Conservation (phyloP, 306 rosid genomes). For the Cicer pinnatifidum region DNA sequence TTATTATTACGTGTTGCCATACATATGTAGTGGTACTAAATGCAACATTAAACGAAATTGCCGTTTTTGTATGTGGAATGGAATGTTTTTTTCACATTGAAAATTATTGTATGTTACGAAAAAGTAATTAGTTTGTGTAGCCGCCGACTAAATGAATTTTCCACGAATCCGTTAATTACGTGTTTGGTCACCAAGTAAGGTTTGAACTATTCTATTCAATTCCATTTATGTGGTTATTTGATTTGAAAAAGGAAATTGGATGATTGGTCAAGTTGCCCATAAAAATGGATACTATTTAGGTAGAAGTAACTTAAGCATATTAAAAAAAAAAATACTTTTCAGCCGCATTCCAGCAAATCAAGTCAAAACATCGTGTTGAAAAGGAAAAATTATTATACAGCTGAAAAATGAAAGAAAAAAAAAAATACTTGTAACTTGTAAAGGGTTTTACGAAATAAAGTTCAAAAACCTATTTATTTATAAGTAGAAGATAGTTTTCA, state of each 20-base stretch:
- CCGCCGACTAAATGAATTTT: constrained; percentile 39
- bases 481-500: no score
- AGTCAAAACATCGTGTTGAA: neutral
- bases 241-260: neutral
- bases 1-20: constrained; percentile 5
- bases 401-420: no score
- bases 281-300: neutral
- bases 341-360: neutral
- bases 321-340: neutral
- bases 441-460: no score
- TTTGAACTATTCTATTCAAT: neutral
- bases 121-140: constrained; percentile 36
- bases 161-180: constrained; percentile 29
- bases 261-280: constrained; percentile 1
- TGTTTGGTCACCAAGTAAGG: constrained; percentile 29
- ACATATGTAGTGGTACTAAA: neutral
- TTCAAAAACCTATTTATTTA: no score
- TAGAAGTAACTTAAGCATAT: neutral
- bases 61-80: constrained; percentile 40
- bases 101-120: constrained; percentile 16
- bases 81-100: neutral
- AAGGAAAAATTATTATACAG: no score
- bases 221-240: constrained; percentile 8
- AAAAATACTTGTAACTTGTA: no score
- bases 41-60: constrained; percentile 35